Conservation (phyloP, 164 flowering plant genomes). For the Warburgia ugandensis region DNA sequence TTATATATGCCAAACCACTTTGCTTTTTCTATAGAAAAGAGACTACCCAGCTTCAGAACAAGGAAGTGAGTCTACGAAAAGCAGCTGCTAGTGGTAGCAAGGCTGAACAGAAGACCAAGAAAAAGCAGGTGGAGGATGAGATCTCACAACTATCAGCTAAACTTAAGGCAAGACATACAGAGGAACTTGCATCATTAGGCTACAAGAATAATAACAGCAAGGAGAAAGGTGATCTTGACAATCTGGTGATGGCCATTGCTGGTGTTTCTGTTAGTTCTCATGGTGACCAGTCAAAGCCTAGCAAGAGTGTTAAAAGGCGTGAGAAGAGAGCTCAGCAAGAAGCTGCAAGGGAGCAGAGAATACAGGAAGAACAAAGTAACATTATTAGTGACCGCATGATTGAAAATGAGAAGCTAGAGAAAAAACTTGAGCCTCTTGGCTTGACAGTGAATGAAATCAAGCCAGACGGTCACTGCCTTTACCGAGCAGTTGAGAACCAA, state of each 20-base stretch:
- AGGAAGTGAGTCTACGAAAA: constrained; percentile 64
- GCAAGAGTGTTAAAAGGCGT: constrained; percentile 65
- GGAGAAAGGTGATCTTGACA: constrained; percentile 45
- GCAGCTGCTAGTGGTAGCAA: constrained; percentile 97
- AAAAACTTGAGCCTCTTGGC: constrained; percentile 71
- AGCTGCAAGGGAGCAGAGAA: constrained; percentile 83
- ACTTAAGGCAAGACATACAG: constrained; percentile 70
- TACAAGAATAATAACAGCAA: constrained; percentile 26
- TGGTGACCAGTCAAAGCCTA: constrained; percentile 52
- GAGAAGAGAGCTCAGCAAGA: constrained; percentile 88
- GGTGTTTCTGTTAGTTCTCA: constrained; percentile 56
- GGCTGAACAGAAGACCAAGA: constrained; percentile 93
- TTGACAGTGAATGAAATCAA: constrained; percentile 69
- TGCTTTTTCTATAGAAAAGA: constrained; percentile 50
- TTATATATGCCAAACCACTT: not conserved
- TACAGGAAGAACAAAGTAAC: constrained; percentile 77
- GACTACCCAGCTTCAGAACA: constrained; percentile 62
- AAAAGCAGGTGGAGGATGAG: constrained; percentile 93
- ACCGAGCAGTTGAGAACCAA: constrained; percentile 86
- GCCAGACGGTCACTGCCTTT: constrained; percentile 93
- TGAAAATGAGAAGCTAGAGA: constrained; percentile 59
- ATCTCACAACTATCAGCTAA: constrained; percentile 54
- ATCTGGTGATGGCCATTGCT: constrained; percentile 73
- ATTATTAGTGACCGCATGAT: constrained; percentile 59
- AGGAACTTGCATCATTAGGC: constrained; percentile 78